phyloP scores from a whole-genome alignment of 331 rosid species.

The Spiraea crenata region DNA sequence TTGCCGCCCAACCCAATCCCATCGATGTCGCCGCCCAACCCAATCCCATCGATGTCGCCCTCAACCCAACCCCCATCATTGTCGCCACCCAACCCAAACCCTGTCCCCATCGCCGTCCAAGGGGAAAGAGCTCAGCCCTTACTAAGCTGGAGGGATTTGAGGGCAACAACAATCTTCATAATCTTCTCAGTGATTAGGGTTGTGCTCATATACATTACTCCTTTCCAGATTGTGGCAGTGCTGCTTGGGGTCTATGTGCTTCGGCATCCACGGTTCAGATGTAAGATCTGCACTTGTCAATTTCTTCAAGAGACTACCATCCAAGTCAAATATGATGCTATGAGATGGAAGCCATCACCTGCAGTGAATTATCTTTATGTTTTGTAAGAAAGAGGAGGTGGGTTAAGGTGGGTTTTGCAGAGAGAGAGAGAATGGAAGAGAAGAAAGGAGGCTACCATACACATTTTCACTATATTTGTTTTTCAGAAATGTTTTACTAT shows the following conservation, averaged over 20 bases:
- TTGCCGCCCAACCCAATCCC: too few relatives aligned
- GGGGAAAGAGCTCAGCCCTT: slow-evolving; percentile 83
- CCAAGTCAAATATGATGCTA: slow-evolving; percentile 67
- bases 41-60: too few relatives aligned
- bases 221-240: slow-evolving; percentile 82
- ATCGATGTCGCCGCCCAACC: too few relatives aligned
- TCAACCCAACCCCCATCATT: too few relatives aligned
- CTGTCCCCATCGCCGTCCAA: too few relatives aligned
- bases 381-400: too few relatives aligned
- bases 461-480: too few relatives aligned
- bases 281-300: slow-evolving; percentile 76
- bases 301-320: slow-evolving; percentile 93
- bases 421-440: too few relatives aligned
- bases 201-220: slow-evolving; percentile 73
- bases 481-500: too few relatives aligned
- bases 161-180: slow-evolving; percentile 89
- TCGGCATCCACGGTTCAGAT: slow-evolving; percentile 86
- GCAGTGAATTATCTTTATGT: not conserved
- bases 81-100: too few relatives aligned
- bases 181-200: slow-evolving; percentile 81
- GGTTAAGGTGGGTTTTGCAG: too few relatives aligned
- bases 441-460: too few relatives aligned
- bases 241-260: slow-evolving; percentile 64
- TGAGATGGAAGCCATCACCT: slow-evolving; percentile 26
- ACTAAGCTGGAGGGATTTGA: slow-evolving; percentile 80